These are phyloP conservation scores for Phytophthora sp. DNA, from an alignment of 352 stramenopile genomes.

Conservation along the genomic window DNA sequence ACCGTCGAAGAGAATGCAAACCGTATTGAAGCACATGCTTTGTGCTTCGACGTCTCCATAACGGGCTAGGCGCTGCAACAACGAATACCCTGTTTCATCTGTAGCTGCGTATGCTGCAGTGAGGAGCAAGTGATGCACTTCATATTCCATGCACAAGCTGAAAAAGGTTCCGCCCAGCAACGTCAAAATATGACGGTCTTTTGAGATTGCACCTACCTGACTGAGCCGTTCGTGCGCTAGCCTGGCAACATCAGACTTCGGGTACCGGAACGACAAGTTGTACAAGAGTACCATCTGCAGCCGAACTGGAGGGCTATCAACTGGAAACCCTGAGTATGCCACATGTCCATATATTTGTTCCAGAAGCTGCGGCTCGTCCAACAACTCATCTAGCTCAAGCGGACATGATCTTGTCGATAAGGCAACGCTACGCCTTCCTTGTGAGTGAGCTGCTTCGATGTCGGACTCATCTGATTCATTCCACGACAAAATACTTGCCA, in stretches of 20 bases:
- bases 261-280: constrained; percentile 78
- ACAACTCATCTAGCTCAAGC: constrained; percentile 45
- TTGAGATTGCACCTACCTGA: constrained; percentile 32
- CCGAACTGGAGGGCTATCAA: constrained; percentile 52
- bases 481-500: constrained; percentile 72
- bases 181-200: constrained; percentile 29
- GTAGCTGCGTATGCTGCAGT: constrained; percentile 23
- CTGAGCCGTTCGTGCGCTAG: constrained; percentile 43
- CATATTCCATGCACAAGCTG: constrained; percentile 70
- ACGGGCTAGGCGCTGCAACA: constrained; percentile 43
- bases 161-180: constrained; percentile 64
- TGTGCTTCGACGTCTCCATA: constrained; percentile 43
- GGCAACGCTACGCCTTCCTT: not conserved
- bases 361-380: constrained; percentile 53
- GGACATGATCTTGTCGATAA: constrained; percentile 1
- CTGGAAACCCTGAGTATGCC: constrained; percentile 36
- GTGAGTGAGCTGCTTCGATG: not conserved
- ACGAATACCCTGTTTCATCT: constrained; percentile 27
- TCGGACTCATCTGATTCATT: constrained; percentile 38
- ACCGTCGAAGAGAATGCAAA: constrained; percentile 72
- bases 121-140: constrained; percentile 53
- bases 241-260: constrained; percentile 53
- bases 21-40: constrained; percentile 63
- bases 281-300: constrained; percentile 75
- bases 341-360: constrained; percentile 60